These are phyloP conservation scores for Apiosordaria backusii DNA, from an alignment of 495 filamentous ascomycete species.

Conservation along the genomic window DNA sequence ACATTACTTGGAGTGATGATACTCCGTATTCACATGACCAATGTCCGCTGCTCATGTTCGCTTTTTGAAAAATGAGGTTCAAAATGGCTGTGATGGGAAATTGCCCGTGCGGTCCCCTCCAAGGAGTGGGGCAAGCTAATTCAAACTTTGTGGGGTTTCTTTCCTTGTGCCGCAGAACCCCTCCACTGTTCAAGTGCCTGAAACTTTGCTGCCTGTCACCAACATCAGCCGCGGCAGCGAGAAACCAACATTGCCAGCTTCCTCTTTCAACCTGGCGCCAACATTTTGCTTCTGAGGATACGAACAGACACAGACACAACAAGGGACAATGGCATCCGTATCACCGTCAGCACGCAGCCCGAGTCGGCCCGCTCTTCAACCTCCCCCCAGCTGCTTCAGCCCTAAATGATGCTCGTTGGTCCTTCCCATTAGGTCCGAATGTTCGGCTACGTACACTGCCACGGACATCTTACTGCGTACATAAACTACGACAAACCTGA, in stretches of 20 bases:
- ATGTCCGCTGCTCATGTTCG: no score
- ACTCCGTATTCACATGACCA: no score
- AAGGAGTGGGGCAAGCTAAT: not conserved
- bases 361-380: not conserved
- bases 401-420: not conserved
- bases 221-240: no score
- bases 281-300: not conserved
- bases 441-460: not conserved
- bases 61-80: no score
- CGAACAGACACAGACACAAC: not conserved
- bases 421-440: not conserved
- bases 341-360: not conserved
- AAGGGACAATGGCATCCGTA: not conserved
- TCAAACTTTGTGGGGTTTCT: not conserved
- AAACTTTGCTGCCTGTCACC: not conserved
- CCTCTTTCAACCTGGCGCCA: not conserved
- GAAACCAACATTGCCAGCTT: not conserved
- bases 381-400: not conserved
- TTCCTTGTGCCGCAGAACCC: conserved; percentile 2
- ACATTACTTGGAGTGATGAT: no score
- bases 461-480: not conserved
- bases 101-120: not conserved
- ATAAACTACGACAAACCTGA: not conserved
- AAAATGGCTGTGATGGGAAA: no score
- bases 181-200: not conserved